Conservation (phyloP, 2,329 filamentous ascomycete species). For the Fusarium anguioides region DNA sequence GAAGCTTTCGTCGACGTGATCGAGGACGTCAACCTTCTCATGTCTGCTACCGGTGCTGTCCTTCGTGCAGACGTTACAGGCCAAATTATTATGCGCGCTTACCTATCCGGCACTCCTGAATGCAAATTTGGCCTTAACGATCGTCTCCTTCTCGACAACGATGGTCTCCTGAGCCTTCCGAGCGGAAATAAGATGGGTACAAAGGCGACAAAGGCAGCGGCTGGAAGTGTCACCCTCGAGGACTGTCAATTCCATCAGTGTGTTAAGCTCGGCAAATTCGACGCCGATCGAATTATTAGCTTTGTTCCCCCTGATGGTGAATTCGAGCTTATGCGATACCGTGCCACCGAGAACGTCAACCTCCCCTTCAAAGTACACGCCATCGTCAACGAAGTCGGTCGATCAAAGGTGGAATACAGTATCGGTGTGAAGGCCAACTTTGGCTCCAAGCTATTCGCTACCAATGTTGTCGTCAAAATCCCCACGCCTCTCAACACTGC, state of each 20-base stretch:
- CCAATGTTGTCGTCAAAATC: slow-evolving; percentile 93
- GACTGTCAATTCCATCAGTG: slow-evolving; percentile 99
- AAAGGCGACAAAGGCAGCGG: slow-evolving; percentile 94
- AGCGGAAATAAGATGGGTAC: slow-evolving; percentile 82
- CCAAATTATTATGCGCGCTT: slow-evolving; percentile 98
- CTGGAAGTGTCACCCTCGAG: slow-evolving; percentile 93
- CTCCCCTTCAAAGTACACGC: slow-evolving; percentile 98
- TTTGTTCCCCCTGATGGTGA: slow-evolving; percentile 97
- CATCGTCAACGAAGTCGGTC: slow-evolving; percentile 97
- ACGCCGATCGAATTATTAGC: slow-evolving; percentile 94
- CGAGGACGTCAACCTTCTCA: slow-evolving; percentile 97
- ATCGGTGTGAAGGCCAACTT: slow-evolving; percentile 98
- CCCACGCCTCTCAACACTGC: slow-evolving; percentile 97
- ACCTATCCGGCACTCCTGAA: slow-evolving; percentile 94
- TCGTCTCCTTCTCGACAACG: slow-evolving; percentile 86
- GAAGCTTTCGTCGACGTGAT: slow-evolving; percentile 99
- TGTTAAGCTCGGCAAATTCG: slow-evolving; percentile 96
- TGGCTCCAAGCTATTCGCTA: slow-evolving; percentile 94
- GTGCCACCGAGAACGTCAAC: slow-evolving; percentile 98
- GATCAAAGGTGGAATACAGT: slow-evolving; percentile 98
- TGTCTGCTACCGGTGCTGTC: slow-evolving; percentile 97
- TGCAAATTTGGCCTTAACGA: slow-evolving; percentile 99
- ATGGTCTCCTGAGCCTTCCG: slow-evolving; percentile 72
- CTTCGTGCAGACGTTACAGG: slow-evolving; percentile 96
- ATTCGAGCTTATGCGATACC: slow-evolving; percentile 98